phyloP scores from a whole-genome alignment of 1,284 basidiomycete genomes.

The Cryptococcus hybrid region DNA sequence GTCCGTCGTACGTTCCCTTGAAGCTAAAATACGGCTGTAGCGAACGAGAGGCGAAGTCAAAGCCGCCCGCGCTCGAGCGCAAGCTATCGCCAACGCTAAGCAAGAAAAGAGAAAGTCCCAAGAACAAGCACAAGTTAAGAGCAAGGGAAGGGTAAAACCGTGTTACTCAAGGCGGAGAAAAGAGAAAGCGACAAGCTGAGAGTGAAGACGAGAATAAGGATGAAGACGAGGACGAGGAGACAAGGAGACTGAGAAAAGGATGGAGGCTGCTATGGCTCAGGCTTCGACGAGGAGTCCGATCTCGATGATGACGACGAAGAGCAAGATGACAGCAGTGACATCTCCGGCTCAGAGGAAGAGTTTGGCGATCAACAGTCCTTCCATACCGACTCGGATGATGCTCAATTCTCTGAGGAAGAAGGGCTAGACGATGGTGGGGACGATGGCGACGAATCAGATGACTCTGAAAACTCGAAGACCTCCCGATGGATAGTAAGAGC shows the following conservation, averaged over 20 bases:
- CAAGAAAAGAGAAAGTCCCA: constrained; percentile 2
- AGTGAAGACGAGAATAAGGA: constrained; percentile 5
- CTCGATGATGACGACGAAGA: constrained; percentile 11
- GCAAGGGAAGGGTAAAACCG: neutral
- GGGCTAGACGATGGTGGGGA: constrained; percentile 19
- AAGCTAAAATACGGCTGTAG: neutral
- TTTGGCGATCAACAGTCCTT: constrained; percentile 14
- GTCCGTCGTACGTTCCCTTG: neutral
- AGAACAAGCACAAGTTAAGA: constrained; percentile 9
- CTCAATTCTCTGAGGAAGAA: constrained; percentile 12
- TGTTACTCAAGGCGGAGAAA: neutral
- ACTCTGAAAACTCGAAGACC: constrained; percentile 28
- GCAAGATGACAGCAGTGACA: constrained; percentile 14
- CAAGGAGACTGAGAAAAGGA: constrained; percentile 18
- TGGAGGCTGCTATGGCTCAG: constrained; percentile 31
- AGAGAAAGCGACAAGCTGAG: constrained; percentile 6
- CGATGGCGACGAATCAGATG: constrained; percentile 9
- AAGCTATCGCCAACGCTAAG: constrained; percentile 19
- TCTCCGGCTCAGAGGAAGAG: neutral
- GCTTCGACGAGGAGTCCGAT: constrained; percentile 19
- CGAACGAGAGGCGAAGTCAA: neutral
- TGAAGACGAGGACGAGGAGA: constrained; percentile 27
- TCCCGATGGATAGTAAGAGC: constrained; percentile 22
- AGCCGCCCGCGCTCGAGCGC: constrained; percentile 19
- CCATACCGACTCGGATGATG: constrained; percentile 23